A percentile compares a stretch with the other conserved stretches of the same genome.
phyloP scores from a whole-genome alignment of 208 protist species.

The Acanthamoeba healyi region DNA sequence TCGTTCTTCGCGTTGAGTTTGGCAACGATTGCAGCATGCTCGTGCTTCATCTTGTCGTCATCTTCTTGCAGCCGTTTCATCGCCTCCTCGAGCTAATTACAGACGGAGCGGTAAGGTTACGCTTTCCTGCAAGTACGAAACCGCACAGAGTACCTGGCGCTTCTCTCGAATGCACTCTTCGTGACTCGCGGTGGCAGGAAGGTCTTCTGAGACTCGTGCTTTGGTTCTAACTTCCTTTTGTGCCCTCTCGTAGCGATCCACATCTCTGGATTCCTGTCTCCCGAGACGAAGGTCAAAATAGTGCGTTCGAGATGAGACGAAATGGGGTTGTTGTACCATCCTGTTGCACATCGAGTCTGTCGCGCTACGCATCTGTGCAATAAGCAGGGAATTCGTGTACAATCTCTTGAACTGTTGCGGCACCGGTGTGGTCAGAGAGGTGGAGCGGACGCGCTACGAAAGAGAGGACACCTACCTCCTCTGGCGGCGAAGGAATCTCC shows the following conservation, averaged over 20 bases:
- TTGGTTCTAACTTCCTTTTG: not conserved
- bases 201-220: not conserved
- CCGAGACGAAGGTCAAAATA: too few species aligned
- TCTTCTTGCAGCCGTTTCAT: not conserved
- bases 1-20: constrained; percentile 20
- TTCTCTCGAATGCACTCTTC: not conserved
- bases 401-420: too few species aligned
- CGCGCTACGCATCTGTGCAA: too few species aligned
- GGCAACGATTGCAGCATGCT: not conserved
- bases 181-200: not conserved
- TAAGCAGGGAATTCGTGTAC: too few species aligned
- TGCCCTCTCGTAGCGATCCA: not conserved
- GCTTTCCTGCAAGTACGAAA: not conserved
- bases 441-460: too few species aligned
- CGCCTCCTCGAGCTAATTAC: not conserved
- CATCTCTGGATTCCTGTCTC: not conserved
- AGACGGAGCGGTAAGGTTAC: not conserved
- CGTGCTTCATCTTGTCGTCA: not conserved
- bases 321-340: too few species aligned
- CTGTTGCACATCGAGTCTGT: too few species aligned
- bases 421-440: too few species aligned
- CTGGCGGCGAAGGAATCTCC: too few species aligned
- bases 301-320: too few species aligned
- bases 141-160: not conserved
- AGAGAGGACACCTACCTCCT: too few species aligned